Percentiles rank a stretch among this genome's conserved stretches.
Conservation (phyloP, 495 filamentous ascomycete species). For the Trypethelium eluteriae region DNA sequence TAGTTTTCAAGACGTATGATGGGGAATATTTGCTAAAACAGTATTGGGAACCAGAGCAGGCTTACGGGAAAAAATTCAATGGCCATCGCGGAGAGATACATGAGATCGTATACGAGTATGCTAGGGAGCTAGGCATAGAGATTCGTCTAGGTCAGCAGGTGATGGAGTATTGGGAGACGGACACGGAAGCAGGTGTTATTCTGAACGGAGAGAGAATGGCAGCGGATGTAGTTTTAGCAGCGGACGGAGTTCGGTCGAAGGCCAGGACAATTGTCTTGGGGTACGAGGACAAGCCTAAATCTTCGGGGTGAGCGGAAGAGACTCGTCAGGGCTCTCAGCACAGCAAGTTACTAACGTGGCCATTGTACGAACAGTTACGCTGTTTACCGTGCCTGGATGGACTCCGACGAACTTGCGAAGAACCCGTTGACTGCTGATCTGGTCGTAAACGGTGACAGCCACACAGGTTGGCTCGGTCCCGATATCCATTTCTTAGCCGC, state of each 20-base stretch:
- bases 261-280: constrained; percentile 55
- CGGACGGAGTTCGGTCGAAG: constrained; percentile 55
- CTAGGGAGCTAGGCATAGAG: constrained; percentile 47
- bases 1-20: constrained; percentile 40
- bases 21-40: constrained; percentile 37
- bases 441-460: constrained; percentile 27
- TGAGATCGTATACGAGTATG: constrained; percentile 52
- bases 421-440: constrained; percentile 30
- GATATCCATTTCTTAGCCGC: constrained; percentile 34
- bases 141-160: constrained; percentile 50
- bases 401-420: constrained; percentile 25
- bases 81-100: constrained; percentile 59
- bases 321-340: neutral
- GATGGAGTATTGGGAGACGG: constrained; percentile 54
- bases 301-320: constrained; percentile 12
- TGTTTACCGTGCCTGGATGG: constrained; percentile 39
- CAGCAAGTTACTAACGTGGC: neutral
- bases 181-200: constrained; percentile 47
- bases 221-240: constrained; percentile 54
- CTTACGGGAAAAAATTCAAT: constrained; percentile 46
- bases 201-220: constrained; percentile 44
- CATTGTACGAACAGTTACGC: constrained; percentile 45
- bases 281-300: constrained; percentile 53
- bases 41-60: constrained; percentile 31
- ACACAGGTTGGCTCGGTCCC: constrained; percentile 32